Base-by-base conservation (phyloP, 1,284 basidiomycete species). In the Mycosarcoma maydis region DNA sequence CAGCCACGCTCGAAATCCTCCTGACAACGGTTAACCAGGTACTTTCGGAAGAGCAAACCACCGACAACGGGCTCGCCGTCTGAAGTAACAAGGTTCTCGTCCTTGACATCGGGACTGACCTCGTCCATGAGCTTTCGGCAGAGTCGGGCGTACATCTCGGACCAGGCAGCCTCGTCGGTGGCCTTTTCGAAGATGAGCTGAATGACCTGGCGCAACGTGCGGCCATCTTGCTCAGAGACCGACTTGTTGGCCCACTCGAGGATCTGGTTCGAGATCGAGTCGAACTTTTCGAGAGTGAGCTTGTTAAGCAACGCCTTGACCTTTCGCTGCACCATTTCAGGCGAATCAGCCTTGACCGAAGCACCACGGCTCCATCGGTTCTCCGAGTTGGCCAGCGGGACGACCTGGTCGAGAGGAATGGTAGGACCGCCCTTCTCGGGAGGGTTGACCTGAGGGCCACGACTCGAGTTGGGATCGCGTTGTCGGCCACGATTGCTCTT, bases 141-240 rank as follows among this genome's bases (percentile, higher is more conserved):
- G 41, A 98, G 85, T 46, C 90, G 89, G 24, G 95, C 95, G 82
- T 98, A 97, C 92, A 97, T 96, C 85, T 92, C 91, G 10, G 91
- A 94, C 90, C 92, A 96, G 32, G 90, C 88, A 16, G 92, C 92
- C 83, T 98, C 94, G 83, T 95, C 92, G 20, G 92, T 96, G 4
- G 94, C 94, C 86, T 95, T 95, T 83, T 98, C 94, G 83, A 97
- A 97, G 40, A 98, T 92, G 51, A 97, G 89, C 72, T 90, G 89
- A 84, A 96, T 97, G 80, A 97, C 94, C 77, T 94, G 92, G 74
- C 94, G 92, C 75, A 98, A 87, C 2, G 94, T 96, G 64, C 91
- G 88, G 4, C 94, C 94, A 80, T 98, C 92, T 80, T 88, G 91
- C 86, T 98, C 94, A 73, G 89, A 87, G 83, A 90, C 89, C 7